Evolutionary conservation across 495 filamentous ascomycete species (phyloP), one percentile per base, ranked within the genome.

Genomic region (Neurospora tetraspora): DNA sequence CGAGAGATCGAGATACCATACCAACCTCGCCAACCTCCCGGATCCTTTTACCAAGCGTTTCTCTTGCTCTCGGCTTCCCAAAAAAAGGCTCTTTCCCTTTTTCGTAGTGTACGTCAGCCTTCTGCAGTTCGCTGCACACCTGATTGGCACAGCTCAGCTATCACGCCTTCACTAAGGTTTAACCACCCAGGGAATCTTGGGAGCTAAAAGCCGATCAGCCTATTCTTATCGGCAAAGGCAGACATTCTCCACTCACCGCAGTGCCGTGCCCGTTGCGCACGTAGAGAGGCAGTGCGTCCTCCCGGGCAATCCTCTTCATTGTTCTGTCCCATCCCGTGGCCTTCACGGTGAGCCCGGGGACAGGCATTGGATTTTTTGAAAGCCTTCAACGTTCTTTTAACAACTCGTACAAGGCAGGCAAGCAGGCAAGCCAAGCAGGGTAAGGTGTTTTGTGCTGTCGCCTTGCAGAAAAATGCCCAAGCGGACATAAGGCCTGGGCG

Each of bases 61-160:
- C 45, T 53, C 10, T 47, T 45, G 18, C 45, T 5, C 45, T 53
- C 45, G 20, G n/a, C 45, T 53, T 53, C 74, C 71, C 68, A 76
- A 78, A 65, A 78, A 65, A 65, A 65, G 53, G 14, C 53, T 65
- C 53, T 65, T 65, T 4, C 14, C 53, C 53, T 34, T 31, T 65
- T 65, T 79, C 79, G 78, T 77, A 70, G 75, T 65, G 27, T 69
- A 39, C 42, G 69, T 71, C 74, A 78, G 75, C 78, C 77, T 80
- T 77, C 73, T 78, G 78, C 78, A 79, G 74, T 69, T 74, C 59
- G 43, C 75, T 76, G 75, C 73, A 73, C 12, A 39, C 69, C 40
- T 78, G 72, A 80, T 79, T 80, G 78, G 79, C 70, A 68, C 75
- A 72, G 9, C 12, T 71, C 72, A 73, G 75, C 70, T 70, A 69